These are phyloP conservation scores for Teratosphaeriaceae sp. DNA, from an alignment of 2,329 filamentous ascomycete species.

Conservation along the genomic window DNA sequence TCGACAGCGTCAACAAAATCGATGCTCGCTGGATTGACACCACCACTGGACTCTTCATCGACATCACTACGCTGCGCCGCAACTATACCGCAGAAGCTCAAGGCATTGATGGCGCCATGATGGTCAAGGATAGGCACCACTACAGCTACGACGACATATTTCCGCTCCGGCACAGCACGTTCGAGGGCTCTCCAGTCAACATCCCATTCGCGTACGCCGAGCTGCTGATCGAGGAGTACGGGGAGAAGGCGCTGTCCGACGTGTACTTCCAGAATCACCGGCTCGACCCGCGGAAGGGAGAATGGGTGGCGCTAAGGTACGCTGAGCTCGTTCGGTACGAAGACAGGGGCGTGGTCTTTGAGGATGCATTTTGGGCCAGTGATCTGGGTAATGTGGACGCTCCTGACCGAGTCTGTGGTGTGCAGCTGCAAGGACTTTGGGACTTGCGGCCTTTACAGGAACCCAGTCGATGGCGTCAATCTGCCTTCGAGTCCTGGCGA, in stretches of 20 bases:
- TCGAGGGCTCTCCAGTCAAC: constrained; percentile 48
- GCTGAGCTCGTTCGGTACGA: neutral
- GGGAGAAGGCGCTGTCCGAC: constrained; percentile 41
- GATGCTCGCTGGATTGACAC: constrained; percentile 58
- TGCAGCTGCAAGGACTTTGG: neutral
- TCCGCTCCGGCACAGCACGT: constrained; percentile 48
- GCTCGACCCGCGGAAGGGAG: constrained; percentile 31
- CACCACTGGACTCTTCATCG: constrained; percentile 53
- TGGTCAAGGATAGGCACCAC: constrained; percentile 52
- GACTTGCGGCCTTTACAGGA: neutral
- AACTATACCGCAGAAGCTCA: constrained; percentile 34
- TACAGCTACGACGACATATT: constrained; percentile 51
- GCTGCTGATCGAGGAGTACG: constrained; percentile 51
- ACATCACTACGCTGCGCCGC: constrained; percentile 51
- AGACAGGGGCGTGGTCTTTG: neutral
- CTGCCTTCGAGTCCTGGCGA: neutral
- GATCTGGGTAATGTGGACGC: neutral
- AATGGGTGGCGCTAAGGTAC: constrained; percentile 23
- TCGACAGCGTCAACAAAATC: constrained; percentile 49
- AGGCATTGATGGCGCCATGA: constrained; percentile 39
- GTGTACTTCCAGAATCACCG: constrained; percentile 38
- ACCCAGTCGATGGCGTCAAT: constrained; percentile 2
- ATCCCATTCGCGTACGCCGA: constrained; percentile 52
- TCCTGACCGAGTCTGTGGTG: neutral
- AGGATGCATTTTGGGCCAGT: neutral